A percentile compares a stretch with the other conserved stretches of the same genome.
Conservation (phyloP, 768 basidiomycete genomes). For the Suillus bovinus region DNA sequence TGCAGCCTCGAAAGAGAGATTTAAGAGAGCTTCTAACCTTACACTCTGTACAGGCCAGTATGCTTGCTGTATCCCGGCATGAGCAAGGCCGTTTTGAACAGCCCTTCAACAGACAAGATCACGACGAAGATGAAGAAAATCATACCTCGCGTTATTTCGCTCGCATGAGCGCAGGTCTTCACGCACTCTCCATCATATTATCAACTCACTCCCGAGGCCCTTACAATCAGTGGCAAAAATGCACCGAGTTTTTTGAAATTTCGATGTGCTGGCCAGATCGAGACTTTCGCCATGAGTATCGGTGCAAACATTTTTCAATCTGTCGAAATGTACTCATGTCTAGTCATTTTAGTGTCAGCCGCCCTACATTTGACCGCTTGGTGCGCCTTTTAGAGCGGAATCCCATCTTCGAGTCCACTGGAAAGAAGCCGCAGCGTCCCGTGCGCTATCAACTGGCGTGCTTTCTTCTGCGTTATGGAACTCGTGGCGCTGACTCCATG, state of each 20-base stretch:
- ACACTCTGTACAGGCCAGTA: background rate
- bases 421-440: slow-evolving; percentile 23
- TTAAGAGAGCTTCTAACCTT: background rate
- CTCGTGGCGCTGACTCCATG: slow-evolving; percentile 15
- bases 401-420: slow-evolving; percentile 17
- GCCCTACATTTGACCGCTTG: slow-evolving; percentile 14
- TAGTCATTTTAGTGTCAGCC: slow-evolving; percentile 12
- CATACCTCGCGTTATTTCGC: background rate
- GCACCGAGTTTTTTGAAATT: background rate
- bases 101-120: background rate
- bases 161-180: background rate
- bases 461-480: slow-evolving; percentile 25
- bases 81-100: background rate
- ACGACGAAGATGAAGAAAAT: background rate
- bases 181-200: background rate
- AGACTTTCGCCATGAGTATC: no score
- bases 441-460: slow-evolving; percentile 22
- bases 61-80: background rate
- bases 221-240: background rate
- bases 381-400: slow-evolving; percentile 15
- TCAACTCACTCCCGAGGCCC: background rate
- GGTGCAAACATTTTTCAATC: no score
- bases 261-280: background rate
- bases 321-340: no score
- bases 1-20: background rate